Evolutionary conservation across 23 red algal species (phyloP).

Genomic region (Gracilariopsis chorda): DNA sequence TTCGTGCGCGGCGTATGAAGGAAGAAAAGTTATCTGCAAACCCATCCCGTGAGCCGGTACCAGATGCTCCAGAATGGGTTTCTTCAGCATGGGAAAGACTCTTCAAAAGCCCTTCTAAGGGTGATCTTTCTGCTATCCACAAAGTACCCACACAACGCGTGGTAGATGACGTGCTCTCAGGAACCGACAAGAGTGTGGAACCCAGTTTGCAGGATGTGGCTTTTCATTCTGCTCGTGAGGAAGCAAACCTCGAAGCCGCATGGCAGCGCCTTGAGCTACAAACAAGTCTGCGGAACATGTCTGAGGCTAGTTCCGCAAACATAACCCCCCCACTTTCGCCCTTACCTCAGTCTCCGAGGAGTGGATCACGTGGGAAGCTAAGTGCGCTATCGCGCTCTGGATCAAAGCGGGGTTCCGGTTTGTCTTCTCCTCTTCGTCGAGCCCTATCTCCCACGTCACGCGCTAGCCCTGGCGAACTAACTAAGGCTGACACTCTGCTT

Average conservation of each 20-base stretch:
- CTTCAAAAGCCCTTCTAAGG: constrained; percentile 34
- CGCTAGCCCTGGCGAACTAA: not conserved
- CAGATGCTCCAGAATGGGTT: constrained; percentile 50
- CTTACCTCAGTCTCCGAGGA: not conserved
- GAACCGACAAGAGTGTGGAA: constrained; percentile 50
- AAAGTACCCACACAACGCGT: constrained; percentile 40
- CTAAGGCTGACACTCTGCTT: constrained; percentile 28
- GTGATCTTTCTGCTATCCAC: constrained; percentile 3
- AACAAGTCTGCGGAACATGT: constrained; percentile 8
- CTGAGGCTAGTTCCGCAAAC: constrained; percentile 12
- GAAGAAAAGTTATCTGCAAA: not conserved
- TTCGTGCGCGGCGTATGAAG: constrained; percentile 8
- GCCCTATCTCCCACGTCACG: not conserved
- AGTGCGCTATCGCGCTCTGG: not conserved
- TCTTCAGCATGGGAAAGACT: constrained; percentile 32
- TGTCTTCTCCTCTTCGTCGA: not conserved
- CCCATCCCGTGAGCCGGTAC: constrained; percentile 4
- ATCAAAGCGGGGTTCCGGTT: constrained; percentile 1
- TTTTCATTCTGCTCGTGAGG: constrained; percentile 41
- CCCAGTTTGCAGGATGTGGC: constrained; percentile 46
- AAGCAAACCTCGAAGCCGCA: constrained; percentile 41
- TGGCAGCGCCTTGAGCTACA: constrained; percentile 35
- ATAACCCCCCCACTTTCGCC: not conserved
- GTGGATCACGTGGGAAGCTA: not conserved
- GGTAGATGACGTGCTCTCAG: constrained; percentile 43